These are phyloP conservation scores for Populus euphratica DNA, from an alignment of 345 rosid genomes.

Conservation along the genomic window DNA sequence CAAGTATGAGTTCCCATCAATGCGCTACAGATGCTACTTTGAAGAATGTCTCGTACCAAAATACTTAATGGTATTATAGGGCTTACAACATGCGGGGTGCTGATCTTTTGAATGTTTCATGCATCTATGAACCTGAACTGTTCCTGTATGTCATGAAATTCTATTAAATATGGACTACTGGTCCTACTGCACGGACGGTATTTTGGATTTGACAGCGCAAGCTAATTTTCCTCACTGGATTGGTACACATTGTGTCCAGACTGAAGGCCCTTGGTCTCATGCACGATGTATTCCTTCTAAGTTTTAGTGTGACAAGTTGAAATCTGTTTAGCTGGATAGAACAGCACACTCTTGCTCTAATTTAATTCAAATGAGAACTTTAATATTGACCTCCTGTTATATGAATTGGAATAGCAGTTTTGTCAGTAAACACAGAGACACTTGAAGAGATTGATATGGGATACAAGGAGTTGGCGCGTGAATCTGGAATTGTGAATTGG, in stretches of 20 bases:
- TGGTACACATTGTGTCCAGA: neutral
- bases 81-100: neutral
- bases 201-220: neutral
- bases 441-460: slow-evolving; percentile 96
- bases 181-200: neutral
- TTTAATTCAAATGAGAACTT: neutral
- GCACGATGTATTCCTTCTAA: neutral
- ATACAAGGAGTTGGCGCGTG: slow-evolving; percentile 72
- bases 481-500: slow-evolving; percentile 92
- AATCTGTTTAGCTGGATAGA: neutral
- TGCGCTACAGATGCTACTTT: neutral
- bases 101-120: neutral
- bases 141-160: neutral
- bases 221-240: neutral
- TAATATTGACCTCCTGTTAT: neutral
- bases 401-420: slow-evolving; percentile 43
- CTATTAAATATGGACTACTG: neutral
- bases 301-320: neutral
- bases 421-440: slow-evolving; percentile 95
- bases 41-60: neutral
- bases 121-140: neutral
- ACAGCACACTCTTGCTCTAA: neutral
- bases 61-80: neutral
- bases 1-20: neutral
- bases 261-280: neutral